Base-by-base conservation (phyloP, 352 stramenopile species). In the Peronospora belbahrii region DNA sequence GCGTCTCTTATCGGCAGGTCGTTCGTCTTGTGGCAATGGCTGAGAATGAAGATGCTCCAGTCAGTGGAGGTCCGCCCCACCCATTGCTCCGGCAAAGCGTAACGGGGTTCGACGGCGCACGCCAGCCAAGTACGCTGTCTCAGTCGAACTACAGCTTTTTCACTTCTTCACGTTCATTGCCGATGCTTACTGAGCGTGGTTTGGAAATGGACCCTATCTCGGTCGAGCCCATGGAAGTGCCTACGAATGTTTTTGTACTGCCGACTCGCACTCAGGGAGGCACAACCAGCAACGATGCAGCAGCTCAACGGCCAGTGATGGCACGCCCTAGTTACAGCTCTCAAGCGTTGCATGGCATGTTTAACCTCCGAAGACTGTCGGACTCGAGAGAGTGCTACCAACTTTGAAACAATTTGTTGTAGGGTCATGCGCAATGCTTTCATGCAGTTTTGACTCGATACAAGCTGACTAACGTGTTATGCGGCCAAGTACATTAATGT, bases 1-100 rank as follows among this genome's bases (percentile, higher is more conserved):
- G 35, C 0, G 53, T 83, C 24, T 48, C 68, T 48, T 75, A 74
- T 40, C 30, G 30, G 6, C 66, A 83, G 30, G 68, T 85, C 10
- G 23, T 71, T 5, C 46, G 60, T 17, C 51, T 85, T 24, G 55
- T 83, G 10, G 22, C 33, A 0, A 56, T 79, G 36, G 67, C 47
- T 5, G 45, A 66, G 45, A 58, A 42, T n/a, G 52, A 66, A 52
- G 6, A 11, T 28, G 24, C 24, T 28, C 8, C 11, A 11, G 19
- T 52, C 6, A 1, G 19, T 6, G 28, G 48, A 6, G 39, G 39
- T 3, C 38, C 43, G 30, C 17, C 57, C 2, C 47, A 62, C 10
- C 52, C 57, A 5, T n/a, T 67, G 18, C 23, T 62, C 13, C 52
- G 47, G 9, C 52, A 31, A 0, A 67, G 58, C 27, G 47, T 52